A percentile compares a stretch with the other conserved stretches of the same genome.
These are phyloP conservation scores for Themeda triandra DNA, from an alignment of 176 grass and related monocot genomes.

Conservation along the genomic window DNA sequence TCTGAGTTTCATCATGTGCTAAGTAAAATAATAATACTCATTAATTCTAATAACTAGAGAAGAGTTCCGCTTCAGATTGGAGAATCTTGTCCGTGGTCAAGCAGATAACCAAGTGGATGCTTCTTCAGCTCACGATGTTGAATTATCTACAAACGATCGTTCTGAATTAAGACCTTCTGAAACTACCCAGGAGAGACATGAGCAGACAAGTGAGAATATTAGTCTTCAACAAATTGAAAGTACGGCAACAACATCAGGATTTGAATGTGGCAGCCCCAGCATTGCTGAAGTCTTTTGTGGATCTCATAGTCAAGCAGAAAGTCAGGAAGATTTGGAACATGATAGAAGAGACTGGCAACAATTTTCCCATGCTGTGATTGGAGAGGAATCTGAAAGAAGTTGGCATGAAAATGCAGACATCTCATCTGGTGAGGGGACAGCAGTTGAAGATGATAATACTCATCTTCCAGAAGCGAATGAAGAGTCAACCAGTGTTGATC, in stretches of 20 bases:
- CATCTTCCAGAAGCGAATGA: conserved; percentile 40
- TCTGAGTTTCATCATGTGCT: neutral
- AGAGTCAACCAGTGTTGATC: conserved; percentile 44
- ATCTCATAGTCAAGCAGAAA: conserved; percentile 37
- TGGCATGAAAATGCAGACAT: conserved; percentile 54
- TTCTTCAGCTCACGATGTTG: conserved; percentile 46
- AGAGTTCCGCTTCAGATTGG: conserved; percentile 90
- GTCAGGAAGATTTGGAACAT: conserved; percentile 40
- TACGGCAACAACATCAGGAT: conserved; percentile 31
- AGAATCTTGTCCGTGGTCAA: conserved; percentile 76
- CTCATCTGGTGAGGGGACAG: conserved; percentile 36
- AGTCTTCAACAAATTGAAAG: conserved; percentile 29
- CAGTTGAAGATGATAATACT: conserved; percentile 35
- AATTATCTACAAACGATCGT: conserved; percentile 39
- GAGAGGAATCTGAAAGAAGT: conserved; percentile 45
- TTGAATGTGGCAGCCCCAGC: conserved; percentile 36
- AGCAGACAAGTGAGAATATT: conserved; percentile 29
- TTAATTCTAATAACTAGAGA: conserved; percentile 69
- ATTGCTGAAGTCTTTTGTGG: conserved; percentile 33
- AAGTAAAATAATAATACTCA: conserved; percentile 28
- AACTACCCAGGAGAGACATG: conserved; percentile 39
- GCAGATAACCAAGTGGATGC: conserved; percentile 47
- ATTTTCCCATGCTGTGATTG: conserved; percentile 25
- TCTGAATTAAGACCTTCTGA: conserved; percentile 41
- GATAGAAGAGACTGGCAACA: conserved; percentile 42